Percentiles rank a stretch among this genome's conserved stretches.
Conservation (phyloP, 371 early-diverging fungal genomes). For the Parasitella parasitica region DNA sequence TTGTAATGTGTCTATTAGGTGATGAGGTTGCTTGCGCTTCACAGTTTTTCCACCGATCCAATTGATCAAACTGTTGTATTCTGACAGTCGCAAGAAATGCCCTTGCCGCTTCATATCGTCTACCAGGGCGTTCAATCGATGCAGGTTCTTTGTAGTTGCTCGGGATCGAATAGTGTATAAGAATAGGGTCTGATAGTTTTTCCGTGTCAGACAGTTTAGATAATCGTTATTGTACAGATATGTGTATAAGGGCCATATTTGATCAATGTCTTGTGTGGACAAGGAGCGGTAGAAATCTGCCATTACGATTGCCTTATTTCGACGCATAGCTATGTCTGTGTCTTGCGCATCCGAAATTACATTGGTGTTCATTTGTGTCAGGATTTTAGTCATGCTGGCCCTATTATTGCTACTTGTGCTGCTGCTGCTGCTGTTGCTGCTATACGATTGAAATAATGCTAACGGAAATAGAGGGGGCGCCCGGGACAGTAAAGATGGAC, state of each 20-base stretch:
- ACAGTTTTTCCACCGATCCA: conserved; percentile 46
- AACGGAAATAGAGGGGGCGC: not conserved
- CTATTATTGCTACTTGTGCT: not conserved
- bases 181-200: conserved; percentile 36
- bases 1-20: conserved; percentile 39
- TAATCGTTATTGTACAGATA: conserved; percentile 31
- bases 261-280: conserved; percentile 44
- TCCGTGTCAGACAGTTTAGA: conserved; percentile 24
- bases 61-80: conserved; percentile 43
- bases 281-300: conserved; percentile 40
- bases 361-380: not conserved
- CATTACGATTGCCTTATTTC: conserved; percentile 22
- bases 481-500: not conserved
- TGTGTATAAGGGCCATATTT: conserved; percentile 50
- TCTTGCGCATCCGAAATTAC: not conserved
- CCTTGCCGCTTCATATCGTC: conserved; percentile 41
- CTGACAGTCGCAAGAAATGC: conserved; percentile 24
- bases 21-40: conserved; percentile 23
- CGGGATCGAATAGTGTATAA: conserved; percentile 26
- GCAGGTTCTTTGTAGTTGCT: conserved; percentile 36
- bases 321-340: not conserved
- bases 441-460: not conserved
- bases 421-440: not conserved
- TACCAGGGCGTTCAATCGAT: conserved; percentile 34
- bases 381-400: not conserved